Evolutionary conservation across 495 filamentous ascomycete genomes (phyloP).

Genomic region (Aspergillus sclerotioniger): DNA sequence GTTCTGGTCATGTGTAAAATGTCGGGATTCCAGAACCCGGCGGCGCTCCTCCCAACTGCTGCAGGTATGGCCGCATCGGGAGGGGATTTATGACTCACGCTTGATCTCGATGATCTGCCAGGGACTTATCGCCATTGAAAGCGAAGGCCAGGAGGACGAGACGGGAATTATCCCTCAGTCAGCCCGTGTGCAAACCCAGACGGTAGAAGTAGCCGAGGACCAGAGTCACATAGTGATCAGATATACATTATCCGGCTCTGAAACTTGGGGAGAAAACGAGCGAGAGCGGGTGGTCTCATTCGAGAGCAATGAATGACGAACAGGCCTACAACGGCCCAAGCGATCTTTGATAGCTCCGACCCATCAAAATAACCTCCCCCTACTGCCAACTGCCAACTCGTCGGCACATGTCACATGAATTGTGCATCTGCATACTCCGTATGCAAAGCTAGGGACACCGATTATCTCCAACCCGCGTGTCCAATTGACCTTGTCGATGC

Average conservation of each 20-base stretch:
- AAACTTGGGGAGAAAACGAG: not conserved
- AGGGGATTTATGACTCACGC: conserved; percentile 45
- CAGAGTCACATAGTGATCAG: not conserved
- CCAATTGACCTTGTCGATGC: no score
- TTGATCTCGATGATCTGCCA: not conserved
- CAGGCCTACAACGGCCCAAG: no score
- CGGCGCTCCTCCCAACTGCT: conserved; percentile 38
- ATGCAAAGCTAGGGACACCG: no score
- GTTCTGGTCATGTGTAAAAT: conserved; percentile 43
- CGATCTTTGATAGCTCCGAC: no score
- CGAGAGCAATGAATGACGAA: no score
- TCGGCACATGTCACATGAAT: no score
- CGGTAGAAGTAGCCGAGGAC: not conserved
- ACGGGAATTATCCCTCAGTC: not conserved
- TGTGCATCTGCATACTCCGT: no score
- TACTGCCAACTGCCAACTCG: no score
- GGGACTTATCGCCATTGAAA: not conserved
- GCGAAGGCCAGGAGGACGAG: not conserved
- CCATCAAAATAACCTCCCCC: no score
- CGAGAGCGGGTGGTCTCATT: not conserved
- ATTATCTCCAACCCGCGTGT: no score
- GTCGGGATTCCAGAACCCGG: conserved; percentile 39
- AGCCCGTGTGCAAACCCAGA: not conserved
- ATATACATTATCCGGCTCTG: not conserved
- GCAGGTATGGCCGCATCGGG: conserved; percentile 35